Base-by-base conservation (phyloP, 805 yeast species). In the Wickerhamomyces bovis region DNA sequence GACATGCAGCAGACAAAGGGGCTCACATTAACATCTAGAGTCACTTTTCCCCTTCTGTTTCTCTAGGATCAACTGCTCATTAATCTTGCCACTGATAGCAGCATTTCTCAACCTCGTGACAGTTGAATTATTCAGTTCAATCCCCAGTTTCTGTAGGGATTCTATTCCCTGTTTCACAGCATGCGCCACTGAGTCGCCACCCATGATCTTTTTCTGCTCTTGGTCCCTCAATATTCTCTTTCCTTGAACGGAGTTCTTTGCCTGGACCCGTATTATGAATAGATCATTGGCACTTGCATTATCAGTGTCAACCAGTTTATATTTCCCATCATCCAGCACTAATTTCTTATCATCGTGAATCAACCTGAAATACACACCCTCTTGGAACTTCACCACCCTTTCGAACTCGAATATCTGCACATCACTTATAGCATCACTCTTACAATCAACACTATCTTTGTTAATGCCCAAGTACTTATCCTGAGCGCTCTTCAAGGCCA, bases 21-120 rank as follows among this genome's bases (percentile, higher is more conserved):
- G n/a, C 25, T 22, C 10, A 20, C 25, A 23, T 42, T 38, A 50
- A 33, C 61, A 56, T 31, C 59, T 46, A 5, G 58, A 48, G 36
- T 69, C 73, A 7, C 61, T 51, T 42, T 61, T 63, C 10, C 51
- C 23, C 46, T 53, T 55, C 30, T 56, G 58, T 20, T 63, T 55
- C 23, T 65, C 54, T 18, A 66, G 58, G 18, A 69, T 50, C 18
- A 69, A 42, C 21, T 69, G 70, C 49, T 69, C 73, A 45, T 69
- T 67, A 18, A 70, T 42, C 16, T 56, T 57, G 1, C 73, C 73
- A 2, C 53, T 59, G 6, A 33, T 16, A 10, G 49, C 50, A 11
- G 59, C 58, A 23, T 35, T 39, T 40, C 45, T 48, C 10, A 57
- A 22, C 39, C 62, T 50, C 30, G 48, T 19, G 1, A 52, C 16